Base-by-base conservation (phyloP, 257 asterid genomes). In the Ocimum tenuiflorum region DNA sequence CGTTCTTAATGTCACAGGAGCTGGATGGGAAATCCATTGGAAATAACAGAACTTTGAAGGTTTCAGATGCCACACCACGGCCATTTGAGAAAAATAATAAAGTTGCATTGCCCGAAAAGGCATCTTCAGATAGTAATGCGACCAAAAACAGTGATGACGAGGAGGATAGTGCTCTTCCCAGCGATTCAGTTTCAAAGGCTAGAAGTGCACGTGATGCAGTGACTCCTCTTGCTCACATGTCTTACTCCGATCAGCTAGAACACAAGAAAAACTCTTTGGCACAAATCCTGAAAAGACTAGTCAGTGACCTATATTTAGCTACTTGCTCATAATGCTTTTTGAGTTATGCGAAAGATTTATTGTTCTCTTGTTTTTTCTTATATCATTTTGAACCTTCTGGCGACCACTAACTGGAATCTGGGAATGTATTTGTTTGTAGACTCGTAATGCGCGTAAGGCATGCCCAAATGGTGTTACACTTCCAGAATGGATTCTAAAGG, bases 151-250 rank as follows among this genome's bases (percentile, higher is more conserved):
- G 36, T 67, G 88, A 73, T 75, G 86, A 74, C 43, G 85, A 62
- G 14, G 78, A 67, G 52, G 89, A 69, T 56, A 71, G 36, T 66
- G 59, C 69, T 62, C 58, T 72, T 65, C 49, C 75, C 48, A 70
- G 69, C 29, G 78, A 71, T 65, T 71, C 86, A 13, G 77, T 47
- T 65, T 38, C 59, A 63, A 86, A 70, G 83, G 75, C 81, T 77
- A 83, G 89, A 80, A 84, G 79, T 64, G 95, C 69, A 17, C 96
- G 95, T 31, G 85, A 84, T 78, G 97, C 54, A 46, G 99, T 90
- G 81, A 90, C 99, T 75, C 96, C 99, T 52, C 96, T 94, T 79
- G 91, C 97, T 66, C 88, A 83, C 83, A 58, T 94, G 91, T 71
- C 95, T n/a, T 94, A 94, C 73, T 68, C 89, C 15, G 88, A 85